Conservation (phyloP, 1,284 basidiomycete genomes). For the Microbotryum scabiosae region DNA sequence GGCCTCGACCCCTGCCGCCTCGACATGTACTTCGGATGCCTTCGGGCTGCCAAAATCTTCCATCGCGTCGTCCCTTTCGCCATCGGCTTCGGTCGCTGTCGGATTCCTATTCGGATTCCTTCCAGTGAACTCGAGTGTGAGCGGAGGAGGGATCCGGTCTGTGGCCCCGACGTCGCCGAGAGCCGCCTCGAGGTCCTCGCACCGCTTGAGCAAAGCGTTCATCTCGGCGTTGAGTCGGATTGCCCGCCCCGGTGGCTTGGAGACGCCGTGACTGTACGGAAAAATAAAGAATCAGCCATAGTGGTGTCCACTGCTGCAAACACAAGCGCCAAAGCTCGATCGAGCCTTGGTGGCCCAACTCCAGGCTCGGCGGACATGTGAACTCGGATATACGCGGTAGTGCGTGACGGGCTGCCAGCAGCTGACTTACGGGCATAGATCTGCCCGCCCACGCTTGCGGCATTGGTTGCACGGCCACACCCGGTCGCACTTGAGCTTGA, state of each 20-base stretch:
- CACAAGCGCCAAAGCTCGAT: too few relatives aligned
- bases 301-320: too few relatives aligned
- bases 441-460: constrained; percentile 6
- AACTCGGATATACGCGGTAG: too few relatives aligned
- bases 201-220: constrained; percentile 2
- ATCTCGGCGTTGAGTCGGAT: constrained; percentile 21
- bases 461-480: constrained; percentile 1
- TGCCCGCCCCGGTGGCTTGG: constrained; percentile 15
- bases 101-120: background rate
- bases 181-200: constrained; percentile 17
- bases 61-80: constrained; percentile 1
- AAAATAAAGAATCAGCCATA: too few relatives aligned
- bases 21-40: background rate
- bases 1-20: background rate
- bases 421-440: constrained; percentile 13
- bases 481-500: constrained; percentile 23
- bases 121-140: constrained; percentile 10
- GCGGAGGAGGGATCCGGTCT: constrained; percentile 11
- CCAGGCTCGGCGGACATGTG: too few relatives aligned
- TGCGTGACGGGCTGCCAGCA: too few relatives aligned
- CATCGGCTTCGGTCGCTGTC: background rate
- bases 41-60: background rate
- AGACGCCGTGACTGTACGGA: background rate
- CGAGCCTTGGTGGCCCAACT: too few relatives aligned
- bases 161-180: constrained; percentile 7